Percentiles rank a stretch among this genome's conserved stretches.
Evolutionary conservation across 352 stramenopile species (phyloP).

Genomic region (Pythium sukuiense): DNA sequence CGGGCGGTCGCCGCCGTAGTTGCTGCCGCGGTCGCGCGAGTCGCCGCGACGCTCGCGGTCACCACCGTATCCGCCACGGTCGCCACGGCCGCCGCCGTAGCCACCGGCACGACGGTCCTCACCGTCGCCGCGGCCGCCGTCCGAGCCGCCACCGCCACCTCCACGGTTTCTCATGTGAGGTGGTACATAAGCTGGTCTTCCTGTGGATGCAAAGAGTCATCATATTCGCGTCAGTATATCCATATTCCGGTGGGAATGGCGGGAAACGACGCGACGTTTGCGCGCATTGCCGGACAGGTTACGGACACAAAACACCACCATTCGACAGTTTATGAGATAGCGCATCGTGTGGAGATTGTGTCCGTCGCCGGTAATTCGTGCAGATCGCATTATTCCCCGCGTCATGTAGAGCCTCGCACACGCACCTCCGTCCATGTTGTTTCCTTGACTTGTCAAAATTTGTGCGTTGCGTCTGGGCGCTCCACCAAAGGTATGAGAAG

Average conservation of each 20-base stretch:
- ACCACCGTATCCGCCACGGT: slow-evolving; percentile 1
- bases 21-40: slow-evolving; percentile 19
- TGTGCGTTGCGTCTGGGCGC: slow-evolving; percentile 17
- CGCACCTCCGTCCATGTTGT: slow-evolving; percentile 39
- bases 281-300: neutral
- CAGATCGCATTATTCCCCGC: neutral
- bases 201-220: slow-evolving; percentile 28
- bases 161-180: slow-evolving; percentile 62
- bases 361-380: neutral
- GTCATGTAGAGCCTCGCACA: slow-evolving; percentile 2
- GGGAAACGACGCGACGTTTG: neutral
- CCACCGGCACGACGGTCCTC: slow-evolving; percentile 25
- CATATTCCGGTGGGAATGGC: slow-evolving; percentile 14
- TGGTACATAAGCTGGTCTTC: slow-evolving; percentile 76
- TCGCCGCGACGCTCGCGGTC: slow-evolving; percentile 19
- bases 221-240: slow-evolving; percentile 24
- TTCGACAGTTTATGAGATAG: slow-evolving; percentile 3
- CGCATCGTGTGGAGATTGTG: neutral
- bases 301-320: neutral
- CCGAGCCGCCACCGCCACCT: slow-evolving; percentile 30
- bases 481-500: slow-evolving; percentile 21
- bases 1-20: slow-evolving; percentile 12
- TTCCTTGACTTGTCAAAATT: slow-evolving; percentile 23
- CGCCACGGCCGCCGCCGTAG: slow-evolving; percentile 8
- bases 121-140: slow-evolving; percentile 22